Base-by-base conservation (phyloP, 2,329 filamentous ascomycete species). In the Phaeophleospora eucalypticola region DNA sequence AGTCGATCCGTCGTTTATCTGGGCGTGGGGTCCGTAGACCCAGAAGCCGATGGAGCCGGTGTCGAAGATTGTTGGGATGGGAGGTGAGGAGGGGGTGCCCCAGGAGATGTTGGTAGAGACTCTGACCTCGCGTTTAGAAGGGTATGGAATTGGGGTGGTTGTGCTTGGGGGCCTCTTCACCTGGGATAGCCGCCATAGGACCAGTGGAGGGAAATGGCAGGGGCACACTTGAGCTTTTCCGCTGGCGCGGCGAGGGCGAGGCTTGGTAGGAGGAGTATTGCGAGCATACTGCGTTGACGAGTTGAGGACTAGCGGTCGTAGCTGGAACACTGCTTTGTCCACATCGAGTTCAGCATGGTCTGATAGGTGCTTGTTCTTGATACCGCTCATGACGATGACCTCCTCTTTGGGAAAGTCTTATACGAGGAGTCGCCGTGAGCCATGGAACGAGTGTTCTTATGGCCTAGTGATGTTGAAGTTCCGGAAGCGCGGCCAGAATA, bases 21-120 rank as follows among this genome's bases (percentile, higher is more conserved):
- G 21, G 12, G 37, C 37, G 20, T 40, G 21, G 3, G 37, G 37
- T 8, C 37, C 37, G 12, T 40, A 40, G 3, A 40, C 37, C 37
- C 37, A 40, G 37, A 21, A 38, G n/a, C 16, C 10, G 14, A 20
- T 24, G 16, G 37, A 40, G 37, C 37, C 37, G 19, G 37, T 40
- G 37, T 40, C 37, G 19, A 40, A 40, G 37, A 40, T 40, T 9
- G 37, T 40, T 12, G 37, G 17, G 18, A 40, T 21, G 19, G 10
- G 6, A 14, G 21, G 17, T 14, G 14, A 14, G 14, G 37, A 18
- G 9, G 37, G 10, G 3, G 37, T 40, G 21, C 37, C 37, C 37
- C 37, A 40, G 37, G 17, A 3, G 17, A 40, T 24, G 19, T 40
- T 20, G 17, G 37, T 20, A n/a, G 21, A 20, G 37, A 40, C 27